These are phyloP conservation scores for Saccharomycopsis guyanensis DNA, from an alignment of 805 yeast species.

Conservation along the genomic window DNA sequence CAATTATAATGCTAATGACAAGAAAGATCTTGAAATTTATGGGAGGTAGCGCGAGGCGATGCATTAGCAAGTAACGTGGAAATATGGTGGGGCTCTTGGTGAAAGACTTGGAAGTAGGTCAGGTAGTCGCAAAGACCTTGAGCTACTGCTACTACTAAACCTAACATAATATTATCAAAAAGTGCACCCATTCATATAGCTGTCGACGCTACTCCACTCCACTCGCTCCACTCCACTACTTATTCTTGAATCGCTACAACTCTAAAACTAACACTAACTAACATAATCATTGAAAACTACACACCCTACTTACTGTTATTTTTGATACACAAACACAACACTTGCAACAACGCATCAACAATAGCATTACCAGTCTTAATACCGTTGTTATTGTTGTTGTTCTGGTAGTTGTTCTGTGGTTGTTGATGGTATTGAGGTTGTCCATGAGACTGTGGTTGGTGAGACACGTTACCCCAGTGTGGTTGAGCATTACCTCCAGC, in stretches of 20 bases:
- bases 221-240: no score
- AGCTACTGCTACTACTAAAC: no score
- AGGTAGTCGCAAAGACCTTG: slow-evolving; percentile 1
- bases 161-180: no score
- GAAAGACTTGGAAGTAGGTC: not conserved
- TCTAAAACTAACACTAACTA: no score
- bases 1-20: slow-evolving; percentile 8
- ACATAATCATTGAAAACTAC: no score
- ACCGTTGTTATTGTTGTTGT: slow-evolving; percentile 24
- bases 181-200: no score
- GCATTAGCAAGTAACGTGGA: no score
- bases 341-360: slow-evolving; percentile 24
- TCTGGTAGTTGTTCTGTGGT: slow-evolving; percentile 22
- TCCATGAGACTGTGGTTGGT: slow-evolving; percentile 26
- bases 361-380: slow-evolving; percentile 22
- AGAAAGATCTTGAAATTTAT: slow-evolving; percentile 6
- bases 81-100: slow-evolving; percentile 3
- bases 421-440: slow-evolving; percentile 23
- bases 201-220: no score
- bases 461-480: slow-evolving; percentile 18
- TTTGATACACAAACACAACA: slow-evolving; percentile 32
- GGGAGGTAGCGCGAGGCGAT: no score
- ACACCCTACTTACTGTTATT: slow-evolving; percentile 18
- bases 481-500: slow-evolving; percentile 20
- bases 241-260: no score